A percentile compares a stretch with the other conserved stretches of the same genome.
Conservation (phyloP, 108 stramenopile species). For the Epithemia pelagica region DNA sequence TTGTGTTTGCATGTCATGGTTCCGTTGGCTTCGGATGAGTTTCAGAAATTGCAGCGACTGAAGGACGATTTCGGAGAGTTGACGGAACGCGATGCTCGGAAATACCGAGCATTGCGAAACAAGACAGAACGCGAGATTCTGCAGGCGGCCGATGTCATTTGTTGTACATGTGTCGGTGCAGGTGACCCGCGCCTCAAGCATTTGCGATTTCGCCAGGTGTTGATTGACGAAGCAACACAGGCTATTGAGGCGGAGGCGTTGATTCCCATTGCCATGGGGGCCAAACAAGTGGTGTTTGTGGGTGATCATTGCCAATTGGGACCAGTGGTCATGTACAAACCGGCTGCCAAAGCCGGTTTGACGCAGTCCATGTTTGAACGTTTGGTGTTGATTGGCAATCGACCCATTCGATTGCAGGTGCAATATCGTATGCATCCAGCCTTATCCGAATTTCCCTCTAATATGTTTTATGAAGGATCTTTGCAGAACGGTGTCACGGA, state of each 20-base stretch:
- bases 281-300: slow-evolving; percentile 97
- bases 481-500: slow-evolving; percentile 97
- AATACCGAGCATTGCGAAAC: slow-evolving; percentile 69
- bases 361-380: slow-evolving; percentile 95
- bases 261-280: slow-evolving; percentile 95
- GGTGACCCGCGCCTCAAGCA: slow-evolving; percentile 95
- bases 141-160: slow-evolving; percentile 98
- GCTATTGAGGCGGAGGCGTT: slow-evolving; percentile 97
- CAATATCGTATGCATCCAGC: slow-evolving; percentile 99
- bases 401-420: slow-evolving; percentile 95
- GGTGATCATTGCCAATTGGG: slow-evolving; percentile 99
- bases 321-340: slow-evolving; percentile 97
- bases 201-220: slow-evolving; percentile 92
- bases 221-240: slow-evolving; percentile 99
- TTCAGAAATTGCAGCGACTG: slow-evolving; percentile 87
- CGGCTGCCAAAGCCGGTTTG: slow-evolving; percentile 92
- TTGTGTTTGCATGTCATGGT: slow-evolving; percentile 90
- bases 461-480: slow-evolving; percentile 99
- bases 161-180: slow-evolving; percentile 96
- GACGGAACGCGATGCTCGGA: slow-evolving; percentile 85
- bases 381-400: slow-evolving; percentile 89
- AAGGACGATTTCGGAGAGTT: slow-evolving; percentile 95
- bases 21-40: slow-evolving; percentile 80
- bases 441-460: slow-evolving; percentile 95
- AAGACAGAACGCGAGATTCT: slow-evolving; percentile 92